phyloP scores from a whole-genome alignment of 2,329 filamentous ascomycete species.

The Claviceps sp. region DNA sequence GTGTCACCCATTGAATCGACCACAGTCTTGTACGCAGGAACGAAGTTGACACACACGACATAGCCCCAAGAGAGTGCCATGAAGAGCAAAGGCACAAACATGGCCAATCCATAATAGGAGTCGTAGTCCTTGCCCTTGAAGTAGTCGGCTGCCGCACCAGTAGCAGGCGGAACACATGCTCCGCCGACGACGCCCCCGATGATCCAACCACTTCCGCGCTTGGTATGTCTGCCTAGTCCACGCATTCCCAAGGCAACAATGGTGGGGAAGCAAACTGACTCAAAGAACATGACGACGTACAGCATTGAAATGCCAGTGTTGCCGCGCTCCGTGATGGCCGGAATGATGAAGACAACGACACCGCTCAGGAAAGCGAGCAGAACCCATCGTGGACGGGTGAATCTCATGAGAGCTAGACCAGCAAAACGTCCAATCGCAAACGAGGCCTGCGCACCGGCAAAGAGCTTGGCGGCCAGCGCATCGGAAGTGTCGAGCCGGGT shows the following conservation, averaged over 20 bases:
- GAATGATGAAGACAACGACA: conserved; percentile 49
- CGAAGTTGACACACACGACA: conserved; percentile 50
- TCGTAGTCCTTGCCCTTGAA: conserved; percentile 16
- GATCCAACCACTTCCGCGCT: conserved; percentile 58
- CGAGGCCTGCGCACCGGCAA: conserved; percentile 60
- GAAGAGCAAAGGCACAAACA: conserved; percentile 52
- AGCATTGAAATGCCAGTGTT: conserved; percentile 45
- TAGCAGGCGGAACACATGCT: conserved; percentile 58
- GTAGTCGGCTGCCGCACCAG: conserved; percentile 53
- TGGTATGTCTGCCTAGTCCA: conserved; percentile 62
- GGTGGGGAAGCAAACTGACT: conserved; percentile 68
- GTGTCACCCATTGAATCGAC: conserved; percentile 43
- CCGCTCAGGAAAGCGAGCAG: conserved; percentile 52
- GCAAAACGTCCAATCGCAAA: conserved; percentile 62
- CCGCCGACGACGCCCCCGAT: conserved; percentile 60
- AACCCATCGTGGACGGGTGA: conserved; percentile 49
- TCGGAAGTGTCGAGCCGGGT: conserved; percentile 38
- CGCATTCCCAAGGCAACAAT: conserved; percentile 68
- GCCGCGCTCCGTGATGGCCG: conserved; percentile 32
- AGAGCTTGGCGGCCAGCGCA: conserved; percentile 47
- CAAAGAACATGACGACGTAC: conserved; percentile 63
- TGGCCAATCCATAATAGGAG: conserved; percentile 41
- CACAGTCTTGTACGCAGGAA: conserved; percentile 46
- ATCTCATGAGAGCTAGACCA: conserved; percentile 54
- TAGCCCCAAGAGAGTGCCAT: conserved; percentile 44